Evolutionary conservation across 1,139 yeast species (phyloP).

Genomic region (Pneumocystis wakefieldiae): DNA sequence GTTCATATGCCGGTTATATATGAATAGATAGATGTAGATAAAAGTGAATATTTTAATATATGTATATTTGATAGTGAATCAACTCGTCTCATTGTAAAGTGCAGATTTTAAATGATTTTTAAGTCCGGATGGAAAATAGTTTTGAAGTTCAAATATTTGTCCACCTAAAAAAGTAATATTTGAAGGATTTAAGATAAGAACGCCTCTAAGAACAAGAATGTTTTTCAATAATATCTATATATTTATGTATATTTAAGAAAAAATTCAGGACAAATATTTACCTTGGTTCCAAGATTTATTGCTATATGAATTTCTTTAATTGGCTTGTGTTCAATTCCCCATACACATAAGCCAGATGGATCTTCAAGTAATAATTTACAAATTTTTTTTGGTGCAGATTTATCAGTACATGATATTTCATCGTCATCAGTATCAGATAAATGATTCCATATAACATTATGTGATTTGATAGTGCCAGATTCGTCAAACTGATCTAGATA

Average conservation of each 20-base stretch:
- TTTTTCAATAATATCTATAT: background rate
- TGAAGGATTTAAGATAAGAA: background rate
- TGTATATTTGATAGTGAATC: too few species aligned
- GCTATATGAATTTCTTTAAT: background rate
- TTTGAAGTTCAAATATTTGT: background rate
- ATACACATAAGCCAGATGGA: background rate
- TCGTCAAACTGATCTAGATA: background rate
- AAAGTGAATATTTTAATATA: too few species aligned
- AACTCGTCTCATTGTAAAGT: background rate
- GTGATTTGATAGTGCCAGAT: background rate
- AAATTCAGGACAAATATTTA: background rate
- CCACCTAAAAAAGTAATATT: background rate
- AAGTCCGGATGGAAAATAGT: background rate
- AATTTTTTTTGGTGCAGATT: background rate
- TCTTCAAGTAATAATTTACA: background rate
- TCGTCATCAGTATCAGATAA: background rate
- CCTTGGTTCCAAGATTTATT: background rate
- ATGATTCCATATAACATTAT: background rate
- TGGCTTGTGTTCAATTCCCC: background rate
- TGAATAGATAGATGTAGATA: too few species aligned
- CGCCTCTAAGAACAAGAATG: background rate
- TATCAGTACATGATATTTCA: background rate
- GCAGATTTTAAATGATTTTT: background rate
- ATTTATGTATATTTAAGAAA: too few species aligned
- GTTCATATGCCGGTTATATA: too few species aligned